phyloP scores from a whole-genome alignment of 306 rosid genomes.

The Sicyos baderoa region DNA sequence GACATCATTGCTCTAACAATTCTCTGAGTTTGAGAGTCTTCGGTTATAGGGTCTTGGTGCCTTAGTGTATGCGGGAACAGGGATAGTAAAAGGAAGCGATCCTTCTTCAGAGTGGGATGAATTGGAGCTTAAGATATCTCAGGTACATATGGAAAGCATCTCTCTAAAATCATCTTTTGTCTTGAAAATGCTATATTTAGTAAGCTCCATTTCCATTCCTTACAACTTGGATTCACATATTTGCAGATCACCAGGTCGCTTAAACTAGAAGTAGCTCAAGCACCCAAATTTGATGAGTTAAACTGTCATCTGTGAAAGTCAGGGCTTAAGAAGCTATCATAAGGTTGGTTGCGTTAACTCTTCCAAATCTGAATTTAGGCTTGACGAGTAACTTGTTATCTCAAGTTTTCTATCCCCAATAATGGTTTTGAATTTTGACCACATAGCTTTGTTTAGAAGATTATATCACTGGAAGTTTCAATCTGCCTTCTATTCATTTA shows the following conservation, averaged over 20 bases:
- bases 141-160: slow-evolving; percentile 35
- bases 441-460: neutral
- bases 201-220: neutral
- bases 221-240: neutral
- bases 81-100: slow-evolving; percentile 87
- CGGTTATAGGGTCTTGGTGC: slow-evolving; percentile 62
- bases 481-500: neutral
- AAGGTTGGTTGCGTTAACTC: neutral
- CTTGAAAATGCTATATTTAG: neutral
- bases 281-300: neutral
- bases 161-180: neutral
- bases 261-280: slow-evolving; percentile 46
- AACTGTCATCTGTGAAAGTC: neutral
- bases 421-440: neutral
- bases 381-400: neutral
- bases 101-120: slow-evolving; percentile 87
- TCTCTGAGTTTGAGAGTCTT: slow-evolving; percentile 10
- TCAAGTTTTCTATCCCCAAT: too few species aligned
- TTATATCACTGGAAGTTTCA: neutral
- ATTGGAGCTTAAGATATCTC: slow-evolving; percentile 84
- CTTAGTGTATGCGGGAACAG: slow-evolving; percentile 84
- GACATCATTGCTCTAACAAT: neutral
- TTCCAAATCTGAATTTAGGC: neutral
- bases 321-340: neutral
- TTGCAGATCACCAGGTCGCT: slow-evolving; percentile 75